Evolutionary conservation across 129 eudicot species (phyloP), one percentile per base, ranked within the genome.

Genomic region (Kitagawia praeruptora): DNA sequence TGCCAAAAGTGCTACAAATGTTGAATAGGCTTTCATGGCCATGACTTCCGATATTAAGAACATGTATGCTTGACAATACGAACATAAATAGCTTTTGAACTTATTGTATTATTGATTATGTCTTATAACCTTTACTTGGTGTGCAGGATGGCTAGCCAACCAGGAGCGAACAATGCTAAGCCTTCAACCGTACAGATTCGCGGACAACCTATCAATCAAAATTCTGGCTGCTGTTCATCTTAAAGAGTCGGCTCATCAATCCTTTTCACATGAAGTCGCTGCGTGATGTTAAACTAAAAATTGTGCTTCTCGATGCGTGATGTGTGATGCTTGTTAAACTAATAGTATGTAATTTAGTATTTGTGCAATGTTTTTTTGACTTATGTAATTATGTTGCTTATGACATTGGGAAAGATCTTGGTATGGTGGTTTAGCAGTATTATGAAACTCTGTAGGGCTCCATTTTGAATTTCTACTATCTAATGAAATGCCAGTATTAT

Each of bases 1-100:
- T 87, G 98, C 98, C 25, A 94, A 94, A 77, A 88, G 81, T 80
- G 86, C 98, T 75, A 88, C 97, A 78, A 94, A 94, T 81, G 98
- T 94, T 39, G 98, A 94, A 87, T 89, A 94, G 86, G 98, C 97
- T 81, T 94, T 94, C 84, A 89, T 94, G 98, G 98, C 98, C 25
- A 94, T 94, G 98, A 79, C 98, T 87, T 89, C 92, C 28, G 85
- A 88, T 46, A 94, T 94, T 8, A 94, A 94, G 85, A 94, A 84
- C 88, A 89, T 97, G 98, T 88, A 76, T 46, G 74, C 2, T 63
- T 19, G 6, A 39, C 51, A 28, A 48, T 23, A 27, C 64, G 23
- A 19, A 56, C 28, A 56, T 21, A 2, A 1, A 23, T 25, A 56
- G 64, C 7, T 21, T 19, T 21, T 21, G 64, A 56, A 21, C 12